Percentiles rank a stretch among this genome's conserved stretches.
Evolutionary conservation across 2,329 filamentous ascomycete genomes (phyloP).

Genomic region (Fusarium sp.): DNA sequence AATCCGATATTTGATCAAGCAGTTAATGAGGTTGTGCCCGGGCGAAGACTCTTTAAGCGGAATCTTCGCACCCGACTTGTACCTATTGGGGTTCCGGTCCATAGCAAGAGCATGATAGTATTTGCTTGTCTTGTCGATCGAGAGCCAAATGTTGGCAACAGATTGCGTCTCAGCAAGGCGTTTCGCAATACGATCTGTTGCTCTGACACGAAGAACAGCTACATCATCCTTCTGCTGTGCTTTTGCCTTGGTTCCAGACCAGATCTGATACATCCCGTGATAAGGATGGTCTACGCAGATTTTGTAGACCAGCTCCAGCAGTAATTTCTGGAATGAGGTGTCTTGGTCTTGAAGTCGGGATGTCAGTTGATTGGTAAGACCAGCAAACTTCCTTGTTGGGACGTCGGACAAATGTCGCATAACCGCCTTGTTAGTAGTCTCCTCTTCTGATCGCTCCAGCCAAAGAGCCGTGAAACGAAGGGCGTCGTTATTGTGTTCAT

Average conservation of each 20-base stretch:
- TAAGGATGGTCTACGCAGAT: conserved; percentile 95
- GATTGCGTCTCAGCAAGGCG: conserved; percentile 64
- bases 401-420: conserved; percentile 75
- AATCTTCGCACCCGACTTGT: conserved; percentile 75
- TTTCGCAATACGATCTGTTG: conserved; percentile 75
- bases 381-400: conserved; percentile 90
- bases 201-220: conserved; percentile 77
- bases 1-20: conserved; percentile 73
- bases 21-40: conserved; percentile 71
- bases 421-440: conserved; percentile 81
- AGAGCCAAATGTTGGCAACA: conserved; percentile 70
- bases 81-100: conserved; percentile 70
- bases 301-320: conserved; percentile 78
- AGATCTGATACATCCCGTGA: conserved; percentile 97
- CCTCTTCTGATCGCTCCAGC: conserved; percentile 85
- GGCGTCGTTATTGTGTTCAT: conserved; percentile 88
- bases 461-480: conserved; percentile 93
- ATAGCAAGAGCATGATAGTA: conserved; percentile 72
- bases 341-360: conserved; percentile 83
- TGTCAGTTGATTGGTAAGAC: conserved; percentile 94
- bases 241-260: conserved; percentile 79
- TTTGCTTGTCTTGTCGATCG: conserved; percentile 79
- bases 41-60: conserved; percentile 70
- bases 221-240: conserved; percentile 78
- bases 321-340: conserved; percentile 78